phyloP scores from a whole-genome alignment of 306 rosid genomes.

The Carpinus fangiana region DNA sequence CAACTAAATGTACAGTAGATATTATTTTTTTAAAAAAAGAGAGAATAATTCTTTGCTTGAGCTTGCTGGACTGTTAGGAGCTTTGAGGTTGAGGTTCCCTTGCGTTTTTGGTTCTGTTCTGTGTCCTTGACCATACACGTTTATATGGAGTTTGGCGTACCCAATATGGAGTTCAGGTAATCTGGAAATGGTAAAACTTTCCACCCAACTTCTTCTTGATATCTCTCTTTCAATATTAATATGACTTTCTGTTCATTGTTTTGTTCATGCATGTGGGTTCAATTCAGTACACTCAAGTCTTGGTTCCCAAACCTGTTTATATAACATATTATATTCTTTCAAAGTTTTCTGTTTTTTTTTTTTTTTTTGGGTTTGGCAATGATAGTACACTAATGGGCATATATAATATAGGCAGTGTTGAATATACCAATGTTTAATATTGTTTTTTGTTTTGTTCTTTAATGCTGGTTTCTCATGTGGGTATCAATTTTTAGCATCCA shows the following conservation, averaged over 20 bases:
- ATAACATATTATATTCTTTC: constrained; percentile 24
- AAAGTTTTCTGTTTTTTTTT: constrained; percentile 24
- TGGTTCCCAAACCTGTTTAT: constrained; percentile 15
- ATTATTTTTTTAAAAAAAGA: constrained; percentile 15
- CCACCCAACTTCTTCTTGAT: constrained; percentile 9
- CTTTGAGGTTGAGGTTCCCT: background rate
- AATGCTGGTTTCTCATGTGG: constrained; percentile 20
- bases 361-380: constrained; percentile 13
- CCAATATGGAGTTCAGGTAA: constrained; percentile 35
- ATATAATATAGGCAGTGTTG: constrained; percentile 5
- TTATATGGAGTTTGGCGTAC: constrained; percentile 15
- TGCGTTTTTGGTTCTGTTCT: constrained; percentile 5
- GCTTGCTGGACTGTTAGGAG: constrained; percentile 28
- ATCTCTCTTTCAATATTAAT: constrained; percentile 9
- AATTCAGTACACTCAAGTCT: background rate
- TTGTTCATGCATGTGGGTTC: constrained; percentile 43
- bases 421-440: constrained; percentile 12
- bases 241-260: constrained; percentile 7
- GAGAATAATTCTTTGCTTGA: constrained; percentile 52
- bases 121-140: constrained; percentile 24
- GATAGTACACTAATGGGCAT: constrained; percentile 8
- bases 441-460: constrained; percentile 21
- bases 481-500: constrained; percentile 32
- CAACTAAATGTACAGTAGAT: constrained; percentile 5
- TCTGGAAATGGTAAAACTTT: constrained; percentile 25